Conservation (phyloP, 2,329 filamentous ascomycete species). For the Alternaria sp. region DNA sequence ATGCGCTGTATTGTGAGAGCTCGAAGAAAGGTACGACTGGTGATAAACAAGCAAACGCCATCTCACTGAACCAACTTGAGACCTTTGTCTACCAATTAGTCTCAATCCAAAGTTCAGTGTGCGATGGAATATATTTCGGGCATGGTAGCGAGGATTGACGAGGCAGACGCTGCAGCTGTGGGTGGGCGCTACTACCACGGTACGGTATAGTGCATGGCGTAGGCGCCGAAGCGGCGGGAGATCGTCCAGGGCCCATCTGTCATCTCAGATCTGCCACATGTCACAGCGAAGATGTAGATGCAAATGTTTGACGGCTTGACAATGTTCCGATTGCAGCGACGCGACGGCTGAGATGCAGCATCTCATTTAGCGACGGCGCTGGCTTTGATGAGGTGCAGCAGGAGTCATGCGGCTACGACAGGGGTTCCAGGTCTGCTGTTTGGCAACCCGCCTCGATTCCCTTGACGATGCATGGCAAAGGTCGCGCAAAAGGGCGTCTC, state of each 20-base stretch:
- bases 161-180: not conserved
- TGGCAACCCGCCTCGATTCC: not conserved
- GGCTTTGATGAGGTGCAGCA: constrained; percentile 7
- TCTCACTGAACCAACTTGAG: not conserved
- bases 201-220: constrained; percentile 1
- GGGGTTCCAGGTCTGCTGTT: not conserved
- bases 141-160: not conserved
- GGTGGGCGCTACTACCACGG: constrained; percentile 6
- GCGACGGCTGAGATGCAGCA: not conserved
- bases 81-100: too few relatives aligned
- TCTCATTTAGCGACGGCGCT: not conserved
- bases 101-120: not conserved
- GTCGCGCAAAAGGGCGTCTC: not conserved
- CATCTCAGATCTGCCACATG: constrained; percentile 3
- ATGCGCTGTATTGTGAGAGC: not conserved
- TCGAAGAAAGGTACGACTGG: too few relatives aligned
- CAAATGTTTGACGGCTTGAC: not conserved
- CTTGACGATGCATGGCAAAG: not conserved
- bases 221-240: constrained; percentile 6
- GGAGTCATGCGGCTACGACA: constrained; percentile 9
- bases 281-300: not conserved
- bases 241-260: constrained; percentile 8
- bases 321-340: not conserved
- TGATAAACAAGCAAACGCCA: not conserved
- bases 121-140: not conserved